Evolutionary conservation across 495 filamentous ascomycete species (phyloP).

Genomic region (Apiosordaria backusii): DNA sequence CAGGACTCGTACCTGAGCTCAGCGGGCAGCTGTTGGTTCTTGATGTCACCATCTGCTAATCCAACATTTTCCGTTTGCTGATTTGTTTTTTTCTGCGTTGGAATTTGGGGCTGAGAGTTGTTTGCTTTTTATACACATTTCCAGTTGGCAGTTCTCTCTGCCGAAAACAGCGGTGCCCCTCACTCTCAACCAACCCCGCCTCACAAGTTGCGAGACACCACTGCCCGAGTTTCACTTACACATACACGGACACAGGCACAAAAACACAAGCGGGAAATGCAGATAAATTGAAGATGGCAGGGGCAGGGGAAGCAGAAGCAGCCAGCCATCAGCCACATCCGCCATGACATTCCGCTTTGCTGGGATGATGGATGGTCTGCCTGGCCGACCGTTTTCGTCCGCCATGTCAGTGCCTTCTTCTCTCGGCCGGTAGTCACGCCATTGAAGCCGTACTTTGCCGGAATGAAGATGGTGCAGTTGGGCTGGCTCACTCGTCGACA

Average conservation of each 20-base stretch:
- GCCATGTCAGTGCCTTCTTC: background rate
- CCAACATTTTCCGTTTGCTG: background rate
- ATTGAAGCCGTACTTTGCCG: background rate
- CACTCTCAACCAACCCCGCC: background rate
- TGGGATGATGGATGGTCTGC: background rate
- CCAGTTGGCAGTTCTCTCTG: background rate
- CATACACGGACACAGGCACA: background rate
- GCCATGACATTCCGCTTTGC: slow-evolving; percentile 2
- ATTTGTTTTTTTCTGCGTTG: background rate
- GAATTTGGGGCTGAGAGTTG: background rate
- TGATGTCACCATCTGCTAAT: background rate
- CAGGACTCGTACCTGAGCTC: background rate
- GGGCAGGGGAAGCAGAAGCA: background rate
- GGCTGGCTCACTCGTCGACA: background rate
- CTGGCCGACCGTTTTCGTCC: background rate
- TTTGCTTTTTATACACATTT: background rate
- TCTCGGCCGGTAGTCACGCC: background rate
- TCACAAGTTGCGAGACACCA: too few relatives aligned
- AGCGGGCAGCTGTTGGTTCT: background rate
- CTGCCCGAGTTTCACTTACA: background rate
- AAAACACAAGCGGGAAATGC: background rate
- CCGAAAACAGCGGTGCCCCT: background rate
- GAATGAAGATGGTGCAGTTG: too few relatives aligned
- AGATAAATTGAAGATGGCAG: background rate
- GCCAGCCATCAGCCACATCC: slow-evolving; percentile 3